Conservation (phyloP, 768 basidiomycete species). For the Clitopilus hobsonii region DNA sequence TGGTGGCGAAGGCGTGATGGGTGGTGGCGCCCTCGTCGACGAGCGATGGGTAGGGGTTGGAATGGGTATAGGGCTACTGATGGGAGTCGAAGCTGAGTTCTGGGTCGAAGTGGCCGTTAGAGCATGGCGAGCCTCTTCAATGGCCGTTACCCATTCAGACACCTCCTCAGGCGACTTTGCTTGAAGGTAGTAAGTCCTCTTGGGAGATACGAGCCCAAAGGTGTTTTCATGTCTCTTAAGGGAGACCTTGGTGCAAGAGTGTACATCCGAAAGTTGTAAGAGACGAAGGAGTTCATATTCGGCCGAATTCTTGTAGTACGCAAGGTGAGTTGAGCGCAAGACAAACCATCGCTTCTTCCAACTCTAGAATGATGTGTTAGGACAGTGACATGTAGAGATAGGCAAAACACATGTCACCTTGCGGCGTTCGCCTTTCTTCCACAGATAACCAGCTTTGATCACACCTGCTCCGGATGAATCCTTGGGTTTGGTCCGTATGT, state of each 20-base stretch:
- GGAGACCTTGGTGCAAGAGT: slow-evolving; percentile 81
- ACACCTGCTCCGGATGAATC: slow-evolving; percentile 62
- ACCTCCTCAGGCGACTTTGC: slow-evolving; percentile 71
- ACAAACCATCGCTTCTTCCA: slow-evolving; percentile 99
- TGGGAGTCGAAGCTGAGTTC: slow-evolving; percentile 47
- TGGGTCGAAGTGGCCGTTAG: slow-evolving; percentile 61
- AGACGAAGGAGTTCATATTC: slow-evolving; percentile 92
- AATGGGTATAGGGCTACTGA: slow-evolving; percentile 30
- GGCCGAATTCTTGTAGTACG: slow-evolving; percentile 94
- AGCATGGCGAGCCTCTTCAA: slow-evolving; percentile 70
- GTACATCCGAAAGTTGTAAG: slow-evolving; percentile 82
- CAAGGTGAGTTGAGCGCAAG: slow-evolving; percentile 83
- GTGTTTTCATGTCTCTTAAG: slow-evolving; percentile 88
- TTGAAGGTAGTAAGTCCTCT: slow-evolving; percentile 88
- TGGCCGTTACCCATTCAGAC: slow-evolving; percentile 76
- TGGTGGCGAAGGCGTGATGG: slow-evolving; percentile 46
- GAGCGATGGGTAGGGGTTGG: slow-evolving; percentile 29
- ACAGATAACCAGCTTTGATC: slow-evolving; percentile 89
- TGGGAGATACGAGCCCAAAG: slow-evolving; percentile 88
- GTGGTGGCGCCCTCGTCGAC: slow-evolving; percentile 23
- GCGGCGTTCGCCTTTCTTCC: slow-evolving; percentile 96
- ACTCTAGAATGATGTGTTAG: slow-evolving; percentile 46
- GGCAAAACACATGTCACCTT: slow-evolving; percentile 57
- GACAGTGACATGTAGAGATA: slow-evolving; percentile 3
- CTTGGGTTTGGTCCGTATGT: slow-evolving; percentile 34